Conservation (phyloP, 768 basidiomycete genomes). For the Imleria badia region DNA sequence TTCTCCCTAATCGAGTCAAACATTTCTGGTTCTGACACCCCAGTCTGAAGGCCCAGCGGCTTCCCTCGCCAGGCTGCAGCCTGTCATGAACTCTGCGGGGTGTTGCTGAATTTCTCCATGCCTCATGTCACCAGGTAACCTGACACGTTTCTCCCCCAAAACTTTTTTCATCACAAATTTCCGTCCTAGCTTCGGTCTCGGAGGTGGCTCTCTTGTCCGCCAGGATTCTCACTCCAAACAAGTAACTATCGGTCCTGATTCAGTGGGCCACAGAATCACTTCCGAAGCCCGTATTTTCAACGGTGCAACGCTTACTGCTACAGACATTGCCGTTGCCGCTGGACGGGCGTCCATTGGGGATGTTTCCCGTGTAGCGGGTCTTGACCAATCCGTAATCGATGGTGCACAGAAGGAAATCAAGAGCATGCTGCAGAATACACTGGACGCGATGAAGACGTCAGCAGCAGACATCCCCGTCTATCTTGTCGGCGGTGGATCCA, state of each 20-base stretch:
- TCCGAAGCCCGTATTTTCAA: constrained; percentile 55
- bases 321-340: constrained; percentile 54
- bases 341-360: constrained; percentile 33
- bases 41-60: constrained; percentile 42
- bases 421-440: constrained; percentile 42
- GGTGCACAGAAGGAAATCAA: constrained; percentile 43
- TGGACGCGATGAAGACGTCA: constrained; percentile 67
- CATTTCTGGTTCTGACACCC: constrained; percentile 10
- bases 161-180: not conserved
- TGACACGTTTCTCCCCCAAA: not conserved
- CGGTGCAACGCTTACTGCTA: constrained; percentile 56
- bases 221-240: constrained; percentile 31
- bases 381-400: constrained; percentile 29
- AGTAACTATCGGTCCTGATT: constrained; percentile 61
- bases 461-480: constrained; percentile 55
- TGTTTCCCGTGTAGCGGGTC: constrained; percentile 16
- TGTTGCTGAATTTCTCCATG: constrained; percentile 61
- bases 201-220: constrained; percentile 59
- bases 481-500: constrained; percentile 66
- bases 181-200: constrained; percentile 52
- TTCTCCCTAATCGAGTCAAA: not conserved
- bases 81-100: constrained; percentile 58
- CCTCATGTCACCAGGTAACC: constrained; percentile 47
- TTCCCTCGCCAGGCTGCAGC: constrained; percentile 65
- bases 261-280: constrained; percentile 56